A percentile compares a stretch with the other conserved stretches of the same genome.
phyloP scores from a whole-genome alignment of 805 yeast genomes.

The Dipodascus geniculatus region DNA sequence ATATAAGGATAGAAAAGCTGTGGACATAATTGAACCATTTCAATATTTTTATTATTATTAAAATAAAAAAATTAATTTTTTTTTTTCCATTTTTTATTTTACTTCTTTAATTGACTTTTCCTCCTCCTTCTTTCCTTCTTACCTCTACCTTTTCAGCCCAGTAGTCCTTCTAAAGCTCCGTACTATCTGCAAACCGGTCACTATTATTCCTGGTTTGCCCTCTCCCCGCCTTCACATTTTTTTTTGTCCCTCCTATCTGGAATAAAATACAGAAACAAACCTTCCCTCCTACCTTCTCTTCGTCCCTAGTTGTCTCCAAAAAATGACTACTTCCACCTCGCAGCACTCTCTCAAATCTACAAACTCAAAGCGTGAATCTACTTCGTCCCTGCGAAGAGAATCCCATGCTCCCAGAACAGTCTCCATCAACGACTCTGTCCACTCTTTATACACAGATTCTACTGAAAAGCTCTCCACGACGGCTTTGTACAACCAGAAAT shows the following conservation, averaged over 20 bases:
- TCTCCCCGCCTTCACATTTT: slow-evolving; percentile 1
- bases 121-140: no score
- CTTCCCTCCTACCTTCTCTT: neutral
- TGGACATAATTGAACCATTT: neutral
- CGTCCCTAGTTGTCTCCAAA: neutral
- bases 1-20: neutral
- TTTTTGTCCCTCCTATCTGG: neutral
- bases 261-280: neutral
- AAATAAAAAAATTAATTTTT: no score
- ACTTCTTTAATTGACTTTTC: no score
- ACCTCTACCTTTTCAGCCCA: no score
- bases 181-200: no score
- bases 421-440: neutral
- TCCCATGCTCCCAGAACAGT: neutral
- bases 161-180: no score
- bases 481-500: slow-evolving; percentile 25
- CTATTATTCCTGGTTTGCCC: neutral
- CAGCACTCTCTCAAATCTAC: neutral
- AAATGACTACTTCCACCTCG: neutral
- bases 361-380: neutral
- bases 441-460: neutral
- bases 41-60: no score
- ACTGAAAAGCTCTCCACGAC: slow-evolving; percentile 16
- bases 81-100: neutral
- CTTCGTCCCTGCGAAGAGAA: neutral